Conservation (phyloP, 805 yeast species). For the Myxozyma monticola region DNA sequence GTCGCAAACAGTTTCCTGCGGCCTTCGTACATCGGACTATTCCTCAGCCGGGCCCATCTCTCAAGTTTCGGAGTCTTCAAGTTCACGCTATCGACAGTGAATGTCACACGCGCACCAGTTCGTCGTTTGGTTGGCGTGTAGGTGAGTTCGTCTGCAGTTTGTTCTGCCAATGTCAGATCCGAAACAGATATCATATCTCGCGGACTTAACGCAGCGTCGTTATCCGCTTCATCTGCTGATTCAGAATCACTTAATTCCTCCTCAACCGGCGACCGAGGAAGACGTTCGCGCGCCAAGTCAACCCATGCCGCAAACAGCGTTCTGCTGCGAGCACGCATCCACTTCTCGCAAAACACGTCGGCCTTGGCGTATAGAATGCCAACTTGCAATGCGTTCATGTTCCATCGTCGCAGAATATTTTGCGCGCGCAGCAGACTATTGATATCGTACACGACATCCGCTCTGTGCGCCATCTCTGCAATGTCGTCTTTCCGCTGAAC, state of each 20-base stretch:
- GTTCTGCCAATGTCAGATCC: not conserved
- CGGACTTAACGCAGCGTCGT: not conserved
- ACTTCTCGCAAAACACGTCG: slow-evolving; percentile 13
- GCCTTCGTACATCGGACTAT: slow-evolving; percentile 29
- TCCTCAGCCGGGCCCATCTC: slow-evolving; percentile 25
- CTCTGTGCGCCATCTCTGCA: slow-evolving; percentile 2
- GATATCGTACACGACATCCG: slow-evolving; percentile 17
- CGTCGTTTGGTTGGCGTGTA: slow-evolving; percentile 12
- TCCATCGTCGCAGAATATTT: slow-evolving; percentile 21
- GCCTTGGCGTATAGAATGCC: slow-evolving; percentile 21
- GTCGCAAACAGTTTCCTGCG: slow-evolving; percentile 24
- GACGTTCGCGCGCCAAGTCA: slow-evolving; percentile 11
- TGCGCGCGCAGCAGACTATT: slow-evolving; percentile 22
- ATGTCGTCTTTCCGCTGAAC: not conserved
- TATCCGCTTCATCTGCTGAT: slow-evolving; percentile 3
- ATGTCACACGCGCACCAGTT: not conserved
- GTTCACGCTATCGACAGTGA: not conserved
- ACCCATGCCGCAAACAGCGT: slow-evolving; percentile 19
- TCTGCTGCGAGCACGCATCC: slow-evolving; percentile 2
- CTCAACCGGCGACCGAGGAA: not conserved
- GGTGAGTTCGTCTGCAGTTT: not conserved
- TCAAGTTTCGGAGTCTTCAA: slow-evolving; percentile 17
- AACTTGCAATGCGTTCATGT: slow-evolving; percentile 15
- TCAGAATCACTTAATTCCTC: too few species aligned
- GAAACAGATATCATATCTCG: not conserved